Evolutionary conservation across 306 rosid genomes (phyloP), one percentile per base, ranked within the genome.

Genomic region (Vigna hirtella): DNA sequence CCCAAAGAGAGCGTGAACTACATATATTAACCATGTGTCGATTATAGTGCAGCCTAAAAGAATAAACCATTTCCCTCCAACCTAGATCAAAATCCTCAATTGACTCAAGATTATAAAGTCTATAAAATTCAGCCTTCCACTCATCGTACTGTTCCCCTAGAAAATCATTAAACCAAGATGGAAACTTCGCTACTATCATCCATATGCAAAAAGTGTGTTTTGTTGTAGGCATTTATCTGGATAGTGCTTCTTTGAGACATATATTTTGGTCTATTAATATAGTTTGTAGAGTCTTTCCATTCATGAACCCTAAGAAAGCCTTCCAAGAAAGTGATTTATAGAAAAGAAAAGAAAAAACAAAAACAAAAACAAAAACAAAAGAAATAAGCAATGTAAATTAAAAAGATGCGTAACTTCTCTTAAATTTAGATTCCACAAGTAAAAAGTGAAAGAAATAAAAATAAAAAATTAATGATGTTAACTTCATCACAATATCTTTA

Each of bases 131-230:
- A 66, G 89, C 87, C 86, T 94, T 94, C 98, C 98, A 94, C 53
- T 90, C 98, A 78, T 89, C 90, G 87, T 94, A 94, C 42, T 93
- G 98, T 61, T 94, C 98, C 70, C 97, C 98, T 77, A 94, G 83
- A 76, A 90, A 91, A 67, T 95, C 97, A 89, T 93, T 94, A 85
- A 92, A 94, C 98, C 98, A 94, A 50, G 98, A 94, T 34, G 97
- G 97, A 86, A 94, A 94, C 82, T 92, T 94, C 5, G 92, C 97
- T 77, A 90, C 96, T 79, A 94, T 94, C 98, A 90, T 92, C 97
- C 98, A 94, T 83, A 94, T 89, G 85, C 98, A 94, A 71, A 94
- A 90, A 17, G 92, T 96, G 74, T 92, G 98, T 68, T 92, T 92
- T 45, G 93, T 85, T 71, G 89, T 61, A 9, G 95, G 91, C 85